A percentile compares a stretch with the other conserved stretches of the same genome.
phyloP scores from a whole-genome alignment of 2,329 filamentous ascomycete genomes.

The Stemphylium beticola region DNA sequence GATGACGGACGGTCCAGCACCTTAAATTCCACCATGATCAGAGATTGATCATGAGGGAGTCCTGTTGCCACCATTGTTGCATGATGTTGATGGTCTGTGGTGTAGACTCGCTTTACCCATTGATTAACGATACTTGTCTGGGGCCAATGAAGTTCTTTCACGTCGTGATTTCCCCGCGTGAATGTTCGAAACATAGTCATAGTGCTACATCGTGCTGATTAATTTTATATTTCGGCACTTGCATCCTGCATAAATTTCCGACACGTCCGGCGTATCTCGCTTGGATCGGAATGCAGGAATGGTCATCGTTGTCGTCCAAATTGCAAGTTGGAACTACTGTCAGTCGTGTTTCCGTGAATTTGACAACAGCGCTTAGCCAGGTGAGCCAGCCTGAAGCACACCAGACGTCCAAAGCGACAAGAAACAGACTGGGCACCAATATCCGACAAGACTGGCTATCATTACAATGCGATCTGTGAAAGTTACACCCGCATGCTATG shows the following conservation, averaged over 20 bases:
- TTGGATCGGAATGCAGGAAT: not conserved
- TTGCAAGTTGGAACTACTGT: not conserved
- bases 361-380: no score
- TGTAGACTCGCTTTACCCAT: conserved; percentile 11
- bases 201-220: not conserved
- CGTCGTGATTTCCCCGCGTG: not conserved
- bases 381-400: no score
- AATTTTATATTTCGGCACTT: conserved; percentile 15
- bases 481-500: not conserved
- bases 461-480: no score
- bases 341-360: no score
- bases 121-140: conserved; percentile 8
- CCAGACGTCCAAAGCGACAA: no score
- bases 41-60: not conserved
- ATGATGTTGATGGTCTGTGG: conserved; percentile 4
- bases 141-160: conserved; percentile 9
- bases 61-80: not conserved
- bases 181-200: not conserved
- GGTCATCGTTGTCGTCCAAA: not conserved
- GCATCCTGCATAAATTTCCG: conserved; percentile 3
- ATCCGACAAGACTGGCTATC: no score
- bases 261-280: conserved; percentile 2
- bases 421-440: no score
- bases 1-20: not conserved
- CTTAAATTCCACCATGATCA: conserved; percentile 1